phyloP scores from a whole-genome alignment of 164 flowering plant genomes.

The Kingdonia uniflora region DNA sequence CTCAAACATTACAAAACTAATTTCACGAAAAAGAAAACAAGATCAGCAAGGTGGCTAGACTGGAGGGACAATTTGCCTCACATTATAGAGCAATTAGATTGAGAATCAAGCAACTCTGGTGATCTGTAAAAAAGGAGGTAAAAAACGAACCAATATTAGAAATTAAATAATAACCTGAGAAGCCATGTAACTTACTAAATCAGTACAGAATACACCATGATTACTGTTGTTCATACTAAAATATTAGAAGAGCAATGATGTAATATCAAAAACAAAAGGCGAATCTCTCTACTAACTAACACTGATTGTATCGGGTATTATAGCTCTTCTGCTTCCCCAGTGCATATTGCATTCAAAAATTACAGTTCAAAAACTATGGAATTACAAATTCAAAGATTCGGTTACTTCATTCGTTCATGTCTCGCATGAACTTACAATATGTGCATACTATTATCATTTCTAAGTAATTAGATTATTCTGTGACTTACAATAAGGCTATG shows the following conservation, averaged over 20 bases:
- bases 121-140: slow-evolving; percentile 2
- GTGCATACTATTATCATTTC: too few species aligned
- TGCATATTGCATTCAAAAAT: not conserved
- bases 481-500: too few species aligned
- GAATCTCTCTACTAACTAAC: not conserved
- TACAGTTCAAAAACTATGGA: too few species aligned
- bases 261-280: not conserved
- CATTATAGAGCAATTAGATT: slow-evolving; percentile 8
- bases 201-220: not conserved
- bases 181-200: not conserved
- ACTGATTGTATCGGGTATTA: not conserved
- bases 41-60: not conserved
- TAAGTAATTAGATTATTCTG: too few species aligned
- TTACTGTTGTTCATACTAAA: not conserved
- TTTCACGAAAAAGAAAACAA: not conserved
- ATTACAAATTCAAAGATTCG: too few species aligned
- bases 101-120: slow-evolving; percentile 9
- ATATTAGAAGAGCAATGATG: not conserved
- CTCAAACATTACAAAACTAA: too few species aligned
- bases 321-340: not conserved
- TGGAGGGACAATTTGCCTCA: not conserved
- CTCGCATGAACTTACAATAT: too few species aligned
- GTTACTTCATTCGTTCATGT: too few species aligned
- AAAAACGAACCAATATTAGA: not conserved
- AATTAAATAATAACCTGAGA: too few species aligned